Evolutionary conservation across 768 basidiomycete genomes (phyloP).

Genomic region (Paxillus involutus): DNA sequence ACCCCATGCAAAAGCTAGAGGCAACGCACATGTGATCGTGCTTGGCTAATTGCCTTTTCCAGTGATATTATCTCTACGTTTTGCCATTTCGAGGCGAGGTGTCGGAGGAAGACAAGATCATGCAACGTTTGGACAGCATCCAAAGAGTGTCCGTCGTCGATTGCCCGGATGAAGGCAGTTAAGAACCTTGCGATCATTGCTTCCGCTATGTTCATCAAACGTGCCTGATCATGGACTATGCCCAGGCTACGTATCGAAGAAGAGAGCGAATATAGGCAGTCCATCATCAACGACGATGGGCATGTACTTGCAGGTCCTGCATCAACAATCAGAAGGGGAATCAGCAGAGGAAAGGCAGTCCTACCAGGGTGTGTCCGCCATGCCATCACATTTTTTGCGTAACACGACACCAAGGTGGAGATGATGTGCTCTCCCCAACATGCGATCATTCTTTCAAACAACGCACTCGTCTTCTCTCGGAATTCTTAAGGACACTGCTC

Average conservation of each 20-base stretch:
- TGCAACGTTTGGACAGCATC: slow-evolving; percentile 33
- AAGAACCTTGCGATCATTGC: slow-evolving; percentile 41
- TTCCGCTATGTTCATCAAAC: slow-evolving; percentile 36
- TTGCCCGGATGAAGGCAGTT: slow-evolving; percentile 28
- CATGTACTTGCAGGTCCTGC: slow-evolving; percentile 28
- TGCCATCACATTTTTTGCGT: slow-evolving; percentile 8
- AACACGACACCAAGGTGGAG: slow-evolving; percentile 21
- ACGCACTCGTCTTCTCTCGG: slow-evolving; percentile 35
- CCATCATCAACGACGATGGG: slow-evolving; percentile 55
- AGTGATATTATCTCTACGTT: slow-evolving; percentile 17
- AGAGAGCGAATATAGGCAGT: slow-evolving; percentile 54
- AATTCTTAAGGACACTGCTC: slow-evolving; percentile 42
- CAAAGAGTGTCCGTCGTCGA: slow-evolving; percentile 30
- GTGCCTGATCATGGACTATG: slow-evolving; percentile 37
- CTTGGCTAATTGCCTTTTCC: slow-evolving; percentile 25
- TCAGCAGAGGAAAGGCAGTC: slow-evolving; percentile 2
- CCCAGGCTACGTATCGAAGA: slow-evolving; percentile 57
- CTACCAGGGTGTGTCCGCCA: slow-evolving; percentile 10
- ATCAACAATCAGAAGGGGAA: slow-evolving; percentile 10
- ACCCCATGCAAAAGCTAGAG: background rate
- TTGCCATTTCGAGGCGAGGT: slow-evolving; percentile 36
- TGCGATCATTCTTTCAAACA: slow-evolving; percentile 48
- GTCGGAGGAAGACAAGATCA: slow-evolving; percentile 52
- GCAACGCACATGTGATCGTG: slow-evolving; percentile 28
- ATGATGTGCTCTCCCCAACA: slow-evolving; percentile 55